Conservation (phyloP, 2,329 filamentous ascomycete species). For the Achaetomium macrosporum region DNA sequence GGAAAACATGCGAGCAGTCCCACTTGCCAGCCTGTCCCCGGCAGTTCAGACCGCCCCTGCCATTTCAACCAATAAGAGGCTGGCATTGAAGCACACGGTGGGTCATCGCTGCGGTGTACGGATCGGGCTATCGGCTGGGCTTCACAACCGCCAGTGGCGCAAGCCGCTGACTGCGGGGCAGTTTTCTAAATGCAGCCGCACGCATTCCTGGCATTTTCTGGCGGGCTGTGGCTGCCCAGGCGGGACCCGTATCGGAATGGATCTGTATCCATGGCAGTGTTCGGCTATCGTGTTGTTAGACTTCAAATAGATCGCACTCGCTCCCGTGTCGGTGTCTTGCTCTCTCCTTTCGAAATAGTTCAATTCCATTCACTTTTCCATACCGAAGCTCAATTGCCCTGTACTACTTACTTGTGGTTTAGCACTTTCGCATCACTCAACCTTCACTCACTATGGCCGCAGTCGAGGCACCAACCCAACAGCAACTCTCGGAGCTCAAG, state of each 20-base stretch:
- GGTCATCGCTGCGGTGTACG: background rate
- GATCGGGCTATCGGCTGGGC: conserved; percentile 2
- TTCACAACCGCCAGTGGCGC: background rate
- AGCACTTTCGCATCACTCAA: too few relatives aligned
- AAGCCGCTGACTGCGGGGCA: conserved; percentile 4
- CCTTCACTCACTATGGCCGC: too few relatives aligned
- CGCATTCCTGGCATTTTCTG: conserved; percentile 6
- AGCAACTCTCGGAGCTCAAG: conserved; percentile 62
- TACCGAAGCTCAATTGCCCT: too few relatives aligned
- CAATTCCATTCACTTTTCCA: too few relatives aligned
- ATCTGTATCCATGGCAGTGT: too few relatives aligned
- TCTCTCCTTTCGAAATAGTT: too few relatives aligned
- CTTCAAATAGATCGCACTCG: too few relatives aligned
- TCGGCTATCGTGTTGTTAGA: too few relatives aligned
- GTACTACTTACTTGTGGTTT: too few relatives aligned
- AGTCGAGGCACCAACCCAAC: conserved; percentile 45
- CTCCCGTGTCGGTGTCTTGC: too few relatives aligned
- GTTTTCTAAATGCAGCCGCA: background rate
- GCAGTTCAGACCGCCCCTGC: conserved; percentile 9
- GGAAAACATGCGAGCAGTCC: background rate
- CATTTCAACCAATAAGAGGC: conserved; percentile 1
- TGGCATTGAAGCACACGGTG: conserved; percentile 3
- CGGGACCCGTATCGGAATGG: background rate
- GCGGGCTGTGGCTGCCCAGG: background rate
- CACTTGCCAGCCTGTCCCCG: background rate